Base-by-base conservation (phyloP, 306 rosid genomes). In the Pterocarpus macrocarpus region DNA sequence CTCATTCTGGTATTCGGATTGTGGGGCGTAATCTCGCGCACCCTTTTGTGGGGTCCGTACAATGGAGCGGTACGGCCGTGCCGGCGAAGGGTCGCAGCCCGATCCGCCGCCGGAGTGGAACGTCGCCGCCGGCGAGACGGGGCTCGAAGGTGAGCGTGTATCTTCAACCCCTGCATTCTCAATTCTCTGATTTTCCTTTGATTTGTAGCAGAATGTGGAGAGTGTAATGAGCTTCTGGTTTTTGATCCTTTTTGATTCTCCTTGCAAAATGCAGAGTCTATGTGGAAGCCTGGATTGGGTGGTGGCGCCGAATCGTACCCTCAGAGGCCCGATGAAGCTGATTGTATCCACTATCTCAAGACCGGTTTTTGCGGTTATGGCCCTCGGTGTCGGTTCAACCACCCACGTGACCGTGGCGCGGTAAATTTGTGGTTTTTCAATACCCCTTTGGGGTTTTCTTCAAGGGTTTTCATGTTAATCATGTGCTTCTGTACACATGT, bases 331-430 rank as follows among this genome's bases (percentile, higher is more conserved):
- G 91, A 90, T 57, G 99, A 91, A 83, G 91, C 95, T 64, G 91
- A 96, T 89, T 96, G 99, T 88, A 93, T 86, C 80, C 86, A 88
- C 85, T 96, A 88, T 80, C 71, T 96, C 84, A 87, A 89, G 61
- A 96, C 98, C 8, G 99, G 99, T 32, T 77, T 73, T 83, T 96
- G 99, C 84, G 99, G 97, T 56, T 96, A 89, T 67, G 99, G 98
- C 87, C 44, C 94, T 0, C 86, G 99, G 64, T 96, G 99, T 86
- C 97, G 99, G 86, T 96, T 87, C 88, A 96, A 96, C 78, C 99
- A 96, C 87, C 99, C 99, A 38, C 97, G 90, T 81, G 92, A 94
- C 86, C 96, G 97, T 79, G 81, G 73, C 74, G 80, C 86, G 91
- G 99, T 96, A 90, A 89, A 44, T 70, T 73, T 76, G 4, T 82